phyloP scores from a whole-genome alignment of 2,329 filamentous ascomycete species.

The Penicillium sp. region DNA sequence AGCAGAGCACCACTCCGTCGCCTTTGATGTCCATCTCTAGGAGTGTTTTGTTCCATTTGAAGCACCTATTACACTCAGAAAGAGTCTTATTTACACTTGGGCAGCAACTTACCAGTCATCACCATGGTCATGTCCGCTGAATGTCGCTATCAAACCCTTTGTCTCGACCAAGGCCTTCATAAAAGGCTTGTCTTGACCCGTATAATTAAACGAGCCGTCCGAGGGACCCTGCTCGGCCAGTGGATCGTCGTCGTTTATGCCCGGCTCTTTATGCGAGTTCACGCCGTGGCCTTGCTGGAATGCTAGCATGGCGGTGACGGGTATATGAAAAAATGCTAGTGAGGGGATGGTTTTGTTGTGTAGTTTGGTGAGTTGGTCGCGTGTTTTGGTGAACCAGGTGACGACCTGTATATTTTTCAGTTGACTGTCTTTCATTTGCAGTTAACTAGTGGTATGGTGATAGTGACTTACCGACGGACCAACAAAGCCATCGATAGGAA shows the following conservation, averaged over 20 bases:
- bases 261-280: slow-evolving; percentile 40
- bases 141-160: slow-evolving; percentile 54
- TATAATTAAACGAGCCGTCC: slow-evolving; percentile 24
- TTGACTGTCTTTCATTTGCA: not conserved
- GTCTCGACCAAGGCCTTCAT: slow-evolving; percentile 59
- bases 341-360: slow-evolving; percentile 24
- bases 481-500: slow-evolving; percentile 37
- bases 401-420: slow-evolving; percentile 25
- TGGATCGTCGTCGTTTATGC: slow-evolving; percentile 47
- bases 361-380: slow-evolving; percentile 22
- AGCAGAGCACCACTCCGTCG: slow-evolving; percentile 50
- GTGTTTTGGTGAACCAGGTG: slow-evolving; percentile 43
- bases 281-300: slow-evolving; percentile 43
- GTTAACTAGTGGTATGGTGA: not conserved
- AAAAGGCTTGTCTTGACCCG: slow-evolving; percentile 55
- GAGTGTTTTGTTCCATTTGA: slow-evolving; percentile 34
- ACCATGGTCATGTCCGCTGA: slow-evolving; percentile 65
- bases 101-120: slow-evolving; percentile 56
- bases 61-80: slow-evolving; percentile 32
- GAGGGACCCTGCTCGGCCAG: slow-evolving; percentile 8
- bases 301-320: slow-evolving; percentile 38
- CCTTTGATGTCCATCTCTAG: slow-evolving; percentile 33
- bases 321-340: slow-evolving; percentile 56
- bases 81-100: not conserved
- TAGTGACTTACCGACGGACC: slow-evolving; percentile 29